These are phyloP conservation scores for Pontederia crassipes DNA, from an alignment of 176 grass and related monocot genomes.

Conservation along the genomic window DNA sequence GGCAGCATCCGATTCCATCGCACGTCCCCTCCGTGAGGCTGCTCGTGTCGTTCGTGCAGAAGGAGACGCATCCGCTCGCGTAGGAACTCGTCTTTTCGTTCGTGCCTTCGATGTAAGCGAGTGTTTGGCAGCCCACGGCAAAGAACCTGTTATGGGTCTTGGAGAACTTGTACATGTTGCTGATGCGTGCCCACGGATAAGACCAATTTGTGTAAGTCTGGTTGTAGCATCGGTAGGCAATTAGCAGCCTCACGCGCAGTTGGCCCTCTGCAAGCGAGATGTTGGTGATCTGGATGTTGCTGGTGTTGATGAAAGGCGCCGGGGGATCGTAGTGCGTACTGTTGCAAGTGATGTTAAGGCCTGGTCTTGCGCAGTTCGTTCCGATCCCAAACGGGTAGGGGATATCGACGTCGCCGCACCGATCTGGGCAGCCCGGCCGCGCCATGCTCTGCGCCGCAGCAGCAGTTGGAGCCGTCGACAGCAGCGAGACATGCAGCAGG, in stretches of 20 bases:
- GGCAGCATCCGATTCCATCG: too few species aligned
- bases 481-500: too few species aligned
- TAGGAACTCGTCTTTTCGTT: not conserved
- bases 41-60: not conserved
- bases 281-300: constrained; percentile 3
- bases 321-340: not conserved
- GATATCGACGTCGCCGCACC: not conserved
- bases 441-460: not conserved
- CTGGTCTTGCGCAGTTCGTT: not conserved
- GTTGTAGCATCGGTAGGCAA: constrained; percentile 25
- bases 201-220: not conserved
- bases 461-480: too few species aligned
- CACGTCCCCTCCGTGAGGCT: not conserved
- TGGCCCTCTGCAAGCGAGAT: constrained; percentile 7
- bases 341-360: constrained; percentile 10
- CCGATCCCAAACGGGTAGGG: constrained; percentile 15
- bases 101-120: constrained; percentile 6
- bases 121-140: not conserved
- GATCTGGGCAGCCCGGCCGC: not conserved
- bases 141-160: too few species aligned
- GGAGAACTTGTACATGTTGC: not conserved
- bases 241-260: constrained; percentile 2
- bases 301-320: not conserved
- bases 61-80: constrained; percentile 1
- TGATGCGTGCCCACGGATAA: too few species aligned